These are phyloP conservation scores for Xylaria nigripes DNA, from an alignment of 495 filamentous ascomycete species.

Conservation along the genomic window DNA sequence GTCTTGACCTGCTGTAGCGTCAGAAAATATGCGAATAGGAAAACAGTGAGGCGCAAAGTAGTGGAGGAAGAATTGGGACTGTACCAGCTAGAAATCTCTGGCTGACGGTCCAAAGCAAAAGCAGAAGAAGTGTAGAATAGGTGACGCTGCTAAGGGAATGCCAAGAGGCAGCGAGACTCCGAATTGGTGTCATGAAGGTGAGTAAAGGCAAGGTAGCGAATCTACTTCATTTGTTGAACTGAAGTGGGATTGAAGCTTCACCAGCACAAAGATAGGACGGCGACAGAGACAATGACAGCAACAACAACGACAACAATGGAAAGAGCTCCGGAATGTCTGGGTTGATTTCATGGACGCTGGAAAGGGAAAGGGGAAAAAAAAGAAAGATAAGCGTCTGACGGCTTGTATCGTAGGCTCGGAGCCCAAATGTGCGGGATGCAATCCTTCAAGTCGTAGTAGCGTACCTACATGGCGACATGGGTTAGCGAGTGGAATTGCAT, in stretches of 20 bases:
- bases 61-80: background rate
- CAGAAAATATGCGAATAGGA: conserved; percentile 5
- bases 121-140: conserved; percentile 8
- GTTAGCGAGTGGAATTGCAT: too few species aligned
- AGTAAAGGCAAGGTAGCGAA: background rate
- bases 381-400: conserved; percentile 9
- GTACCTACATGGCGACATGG: too few species aligned
- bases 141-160: conserved; percentile 14
- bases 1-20: conserved; percentile 11
- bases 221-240: conserved; percentile 9
- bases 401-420: conserved; percentile 6
- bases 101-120: conserved; percentile 7
- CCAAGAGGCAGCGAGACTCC: conserved; percentile 16
- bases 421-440: conserved; percentile 11
- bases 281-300: conserved; percentile 3
- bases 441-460: background rate
- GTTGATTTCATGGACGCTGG: conserved; percentile 3
- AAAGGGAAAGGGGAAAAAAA: conserved; percentile 4
- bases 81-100: conserved; percentile 12
- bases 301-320: background rate
- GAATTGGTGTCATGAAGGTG: conserved; percentile 14
- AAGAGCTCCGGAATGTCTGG: background rate
- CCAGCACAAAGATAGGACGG: background rate
- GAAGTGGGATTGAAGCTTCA: conserved; percentile 8
- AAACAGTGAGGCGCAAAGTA: background rate